These are phyloP conservation scores for Macrotyloma uniflorum DNA, from an alignment of 306 rosid genomes.

Conservation along the genomic window DNA sequence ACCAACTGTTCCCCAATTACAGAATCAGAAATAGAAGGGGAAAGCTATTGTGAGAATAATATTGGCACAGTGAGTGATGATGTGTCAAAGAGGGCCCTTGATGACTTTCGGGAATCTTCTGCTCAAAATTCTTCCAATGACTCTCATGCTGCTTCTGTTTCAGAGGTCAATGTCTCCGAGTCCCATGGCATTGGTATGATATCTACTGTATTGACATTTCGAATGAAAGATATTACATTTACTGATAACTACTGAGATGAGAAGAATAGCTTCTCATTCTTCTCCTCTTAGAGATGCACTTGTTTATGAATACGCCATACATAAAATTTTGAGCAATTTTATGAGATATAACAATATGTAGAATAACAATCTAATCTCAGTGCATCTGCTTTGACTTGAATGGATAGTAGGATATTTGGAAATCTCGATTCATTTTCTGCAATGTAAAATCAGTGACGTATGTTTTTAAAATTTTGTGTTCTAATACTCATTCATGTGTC, in stretches of 20 bases:
- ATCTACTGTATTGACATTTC: background rate
- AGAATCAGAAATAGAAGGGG: constrained; percentile 57
- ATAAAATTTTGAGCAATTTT: constrained; percentile 6
- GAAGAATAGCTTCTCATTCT: background rate
- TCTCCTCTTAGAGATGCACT: constrained; percentile 8
- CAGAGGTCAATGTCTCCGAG: constrained; percentile 50
- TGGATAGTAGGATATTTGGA: background rate
- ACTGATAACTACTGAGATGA: background rate
- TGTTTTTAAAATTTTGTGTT: constrained; percentile 13
- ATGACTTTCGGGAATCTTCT: constrained; percentile 49
- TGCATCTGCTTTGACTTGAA: background rate
- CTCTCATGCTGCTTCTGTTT: constrained; percentile 42
- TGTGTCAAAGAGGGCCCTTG: constrained; percentile 42
- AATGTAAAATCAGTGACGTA: background rate
- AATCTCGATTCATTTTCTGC: background rate
- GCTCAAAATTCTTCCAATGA: constrained; percentile 41
- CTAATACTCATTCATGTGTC: background rate
- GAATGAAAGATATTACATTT: background rate
- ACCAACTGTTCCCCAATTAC: constrained; percentile 40
- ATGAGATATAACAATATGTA: background rate
- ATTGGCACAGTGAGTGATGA: constrained; percentile 48
- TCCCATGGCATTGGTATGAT: constrained; percentile 63
- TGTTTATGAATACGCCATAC: background rate
- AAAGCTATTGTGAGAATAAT: constrained; percentile 35
- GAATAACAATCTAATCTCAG: background rate